Base-by-base conservation (phyloP, 73 alveolate genomes). In the Stentor coeruleus region DNA sequence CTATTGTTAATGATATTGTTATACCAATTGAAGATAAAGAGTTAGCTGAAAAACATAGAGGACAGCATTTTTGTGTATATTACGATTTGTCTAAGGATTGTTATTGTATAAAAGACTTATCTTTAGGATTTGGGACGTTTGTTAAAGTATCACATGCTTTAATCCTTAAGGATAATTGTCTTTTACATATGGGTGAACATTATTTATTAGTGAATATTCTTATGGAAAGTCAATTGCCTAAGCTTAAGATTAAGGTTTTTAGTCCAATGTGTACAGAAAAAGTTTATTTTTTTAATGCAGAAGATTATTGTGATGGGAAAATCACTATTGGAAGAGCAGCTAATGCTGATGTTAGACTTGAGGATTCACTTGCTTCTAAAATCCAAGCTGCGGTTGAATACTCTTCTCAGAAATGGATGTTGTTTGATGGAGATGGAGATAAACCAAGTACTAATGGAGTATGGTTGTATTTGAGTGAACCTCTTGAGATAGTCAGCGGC, bases 381-480 rank as follows among this genome's bases (percentile, higher is more conserved):
- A 66, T 85, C 82, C 94, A 94, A 77, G 87, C 92, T 49, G 60
- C 66, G 72, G 83, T 92, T 39, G 76, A 41, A 38, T 84, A 40
- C 35, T 59, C 36, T 20, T 84, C 75, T 3, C 83, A 80, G 36
- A 26, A 74, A 3, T 91, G 97, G 97, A 42, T 81, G n/a, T 75
- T 93, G 33, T 49, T 84, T 38, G 99, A 95, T 86, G 99, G 99
- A 36, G 83, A 75, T 75, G n/a, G 15, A 11, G 86, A 82, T 72
- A 83, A 89, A 72, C 85, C 87, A 26, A 91, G 97, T 74, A 91
- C 97, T 11, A 95, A 95, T 81, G 99, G 99, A 0, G 86, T 96
- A 26, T 95, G 99, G 98, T 81, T 92, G 20, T 95, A 91, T 80
- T 87, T 93, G 41, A 87, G 85, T 81, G 99, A 95, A 36, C 97